phyloP scores from a whole-genome alignment of 306 rosid species.

The Clitoria ternatea region DNA sequence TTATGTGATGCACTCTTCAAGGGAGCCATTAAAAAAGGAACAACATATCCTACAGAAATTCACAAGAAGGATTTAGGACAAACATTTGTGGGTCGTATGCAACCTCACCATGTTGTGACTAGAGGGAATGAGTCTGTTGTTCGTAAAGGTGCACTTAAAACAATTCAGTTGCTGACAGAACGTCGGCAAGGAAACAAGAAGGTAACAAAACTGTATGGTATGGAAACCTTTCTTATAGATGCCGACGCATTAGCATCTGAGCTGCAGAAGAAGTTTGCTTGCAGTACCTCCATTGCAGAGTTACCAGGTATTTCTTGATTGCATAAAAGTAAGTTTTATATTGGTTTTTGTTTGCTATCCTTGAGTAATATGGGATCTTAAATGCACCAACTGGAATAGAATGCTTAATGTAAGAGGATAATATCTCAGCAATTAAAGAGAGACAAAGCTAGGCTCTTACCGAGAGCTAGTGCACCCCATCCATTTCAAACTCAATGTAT shows the following conservation, averaged over 20 bases:
- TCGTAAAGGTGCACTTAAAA: slow-evolving; percentile 80
- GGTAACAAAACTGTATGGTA: slow-evolving; percentile 81
- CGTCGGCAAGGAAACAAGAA: slow-evolving; percentile 92
- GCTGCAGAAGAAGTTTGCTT: slow-evolving; percentile 92
- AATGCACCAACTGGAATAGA: too few species aligned
- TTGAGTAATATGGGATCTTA: background rate
- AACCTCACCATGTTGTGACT: slow-evolving; percentile 78
- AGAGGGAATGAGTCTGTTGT: slow-evolving; percentile 82
- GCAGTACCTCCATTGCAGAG: slow-evolving; percentile 84
- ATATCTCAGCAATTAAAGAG: too few species aligned
- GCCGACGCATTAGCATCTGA: slow-evolving; percentile 88
- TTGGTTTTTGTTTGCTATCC: background rate
- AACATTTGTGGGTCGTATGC: slow-evolving; percentile 76
- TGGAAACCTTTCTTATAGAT: slow-evolving; percentile 82
- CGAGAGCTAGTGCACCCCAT: too few species aligned
- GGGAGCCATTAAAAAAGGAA: slow-evolving; percentile 85
- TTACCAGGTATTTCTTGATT: slow-evolving; percentile 62
- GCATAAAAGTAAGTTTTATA: background rate
- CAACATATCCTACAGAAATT: slow-evolving; percentile 80
- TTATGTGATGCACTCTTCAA: slow-evolving; percentile 85
- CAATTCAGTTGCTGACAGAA: slow-evolving; percentile 85
- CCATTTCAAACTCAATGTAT: too few species aligned
- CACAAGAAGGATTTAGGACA: slow-evolving; percentile 79
- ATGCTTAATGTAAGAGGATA: too few species aligned
- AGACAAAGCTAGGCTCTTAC: too few species aligned